Evolutionary conservation across 2,329 filamentous ascomycete genomes (phyloP).

Genomic region (Clonostachys sp.): DNA sequence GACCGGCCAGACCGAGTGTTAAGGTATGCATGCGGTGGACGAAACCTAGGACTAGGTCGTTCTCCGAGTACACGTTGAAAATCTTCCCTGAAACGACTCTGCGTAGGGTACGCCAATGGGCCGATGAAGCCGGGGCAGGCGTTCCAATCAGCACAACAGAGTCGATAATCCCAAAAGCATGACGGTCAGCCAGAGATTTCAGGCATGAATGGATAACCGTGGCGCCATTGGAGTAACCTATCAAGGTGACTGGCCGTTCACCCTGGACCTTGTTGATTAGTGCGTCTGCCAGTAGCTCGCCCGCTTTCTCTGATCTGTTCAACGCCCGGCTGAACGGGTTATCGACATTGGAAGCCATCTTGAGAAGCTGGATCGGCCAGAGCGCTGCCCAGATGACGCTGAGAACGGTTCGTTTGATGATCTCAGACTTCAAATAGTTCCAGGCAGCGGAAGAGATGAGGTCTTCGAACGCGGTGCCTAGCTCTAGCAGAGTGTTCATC

Average conservation of each 20-base stretch:
- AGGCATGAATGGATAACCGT: conserved; percentile 81
- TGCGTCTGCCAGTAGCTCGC: conserved; percentile 74
- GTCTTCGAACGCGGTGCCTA: conserved; percentile 68
- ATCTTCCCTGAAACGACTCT: conserved; percentile 76
- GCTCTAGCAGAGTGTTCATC: conserved; percentile 67
- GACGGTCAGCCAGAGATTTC: conserved; percentile 68
- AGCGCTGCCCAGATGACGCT: conserved; percentile 63
- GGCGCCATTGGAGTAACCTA: conserved; percentile 80
- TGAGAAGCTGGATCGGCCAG: conserved; percentile 65
- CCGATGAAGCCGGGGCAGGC: conserved; percentile 66
- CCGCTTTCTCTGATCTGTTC: conserved; percentile 75
- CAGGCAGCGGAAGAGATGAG: conserved; percentile 74
- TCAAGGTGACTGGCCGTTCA: conserved; percentile 72
- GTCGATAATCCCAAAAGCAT: conserved; percentile 80
- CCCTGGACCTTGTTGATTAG: conserved; percentile 79
- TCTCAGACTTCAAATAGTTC: conserved; percentile 67
- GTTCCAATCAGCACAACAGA: conserved; percentile 79
- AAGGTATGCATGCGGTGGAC: conserved; percentile 81
- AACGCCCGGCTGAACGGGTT: conserved; percentile 79
- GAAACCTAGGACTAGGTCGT: conserved; percentile 84
- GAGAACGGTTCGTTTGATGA: conserved; percentile 69
- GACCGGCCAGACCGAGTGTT: conserved; percentile 76
- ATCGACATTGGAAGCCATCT: conserved; percentile 65
- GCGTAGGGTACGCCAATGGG: conserved; percentile 73
- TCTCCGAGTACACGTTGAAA: conserved; percentile 83